Percentiles rank a stretch among this genome's conserved stretches.
phyloP scores from a whole-genome alignment of 2,329 filamentous ascomycete genomes.

The Ophiosphaerella narmari region DNA sequence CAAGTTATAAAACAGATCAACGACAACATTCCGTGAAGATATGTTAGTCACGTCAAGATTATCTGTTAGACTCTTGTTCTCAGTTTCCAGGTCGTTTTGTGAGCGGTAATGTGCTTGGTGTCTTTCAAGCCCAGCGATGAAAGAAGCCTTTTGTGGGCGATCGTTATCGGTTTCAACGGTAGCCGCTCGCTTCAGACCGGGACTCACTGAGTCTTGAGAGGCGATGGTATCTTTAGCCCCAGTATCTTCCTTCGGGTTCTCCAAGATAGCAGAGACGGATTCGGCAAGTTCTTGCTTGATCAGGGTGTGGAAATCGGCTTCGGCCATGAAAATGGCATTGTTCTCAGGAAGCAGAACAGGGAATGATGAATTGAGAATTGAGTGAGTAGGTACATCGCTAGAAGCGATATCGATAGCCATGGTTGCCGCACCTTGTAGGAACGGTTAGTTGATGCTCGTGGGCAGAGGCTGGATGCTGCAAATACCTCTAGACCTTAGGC shows the following conservation, averaged over 20 bases:
- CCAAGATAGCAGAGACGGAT: background rate
- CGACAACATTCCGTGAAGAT: slow-evolving; percentile 53
- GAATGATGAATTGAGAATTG: slow-evolving; percentile 26
- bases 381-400: slow-evolving; percentile 7
- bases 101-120: slow-evolving; percentile 17
- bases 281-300: slow-evolving; percentile 13
- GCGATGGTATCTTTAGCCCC: slow-evolving; percentile 1
- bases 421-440: background rate
- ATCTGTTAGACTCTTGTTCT: slow-evolving; percentile 58
- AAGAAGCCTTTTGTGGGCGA: slow-evolving; percentile 21
- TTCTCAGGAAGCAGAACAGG: slow-evolving; percentile 28
- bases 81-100: slow-evolving; percentile 13
- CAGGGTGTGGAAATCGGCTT: slow-evolving; percentile 21
- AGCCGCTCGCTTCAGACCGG: slow-evolving; percentile 15
- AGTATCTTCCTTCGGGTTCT: slow-evolving; percentile 6
- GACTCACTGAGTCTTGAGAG: background rate
- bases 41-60: slow-evolving; percentile 57
- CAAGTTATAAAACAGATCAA: slow-evolving; percentile 62
- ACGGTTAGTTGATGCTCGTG: no score
- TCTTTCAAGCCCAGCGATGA: slow-evolving; percentile 24
- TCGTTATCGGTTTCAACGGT: slow-evolving; percentile 9
- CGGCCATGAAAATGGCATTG: slow-evolving; percentile 20
- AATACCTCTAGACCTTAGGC: no score
- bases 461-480: no score
- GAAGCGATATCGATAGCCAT: slow-evolving; percentile 6